Evolutionary conservation across 768 basidiomycete genomes (phyloP).

Genomic region (Tephrocybe sp.): DNA sequence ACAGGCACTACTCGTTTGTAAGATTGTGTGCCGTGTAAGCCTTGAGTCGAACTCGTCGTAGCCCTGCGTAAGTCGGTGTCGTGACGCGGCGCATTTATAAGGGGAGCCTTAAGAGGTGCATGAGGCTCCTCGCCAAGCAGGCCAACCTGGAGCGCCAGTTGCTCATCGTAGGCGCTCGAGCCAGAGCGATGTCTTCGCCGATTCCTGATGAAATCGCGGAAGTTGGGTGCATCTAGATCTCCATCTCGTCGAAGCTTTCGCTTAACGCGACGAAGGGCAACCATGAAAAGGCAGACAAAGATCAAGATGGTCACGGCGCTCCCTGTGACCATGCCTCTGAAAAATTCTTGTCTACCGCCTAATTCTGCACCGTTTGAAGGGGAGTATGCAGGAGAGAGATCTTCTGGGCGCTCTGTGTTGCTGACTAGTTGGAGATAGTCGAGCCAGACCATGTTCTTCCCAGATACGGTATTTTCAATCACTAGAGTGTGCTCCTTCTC

Average conservation of each 20-base stretch:
- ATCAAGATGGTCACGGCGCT: background rate
- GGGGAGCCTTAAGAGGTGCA: background rate
- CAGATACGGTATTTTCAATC: background rate
- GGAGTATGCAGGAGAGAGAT: background rate
- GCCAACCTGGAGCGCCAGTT: background rate
- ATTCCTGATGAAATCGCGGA: background rate
- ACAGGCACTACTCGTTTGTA: background rate
- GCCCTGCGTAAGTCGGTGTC: background rate
- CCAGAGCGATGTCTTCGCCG: background rate
- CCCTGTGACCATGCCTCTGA: background rate
- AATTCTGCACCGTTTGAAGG: background rate
- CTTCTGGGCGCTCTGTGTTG: background rate
- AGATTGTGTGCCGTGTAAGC: background rate
- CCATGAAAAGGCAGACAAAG: background rate
- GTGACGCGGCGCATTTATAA: too few relatives aligned
- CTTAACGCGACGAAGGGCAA: background rate
- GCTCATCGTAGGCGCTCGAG: background rate
- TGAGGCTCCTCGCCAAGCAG: background rate
- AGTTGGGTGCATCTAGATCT: background rate
- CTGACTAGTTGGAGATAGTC: conserved; percentile 6
- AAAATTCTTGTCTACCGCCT: background rate
- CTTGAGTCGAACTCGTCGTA: background rate
- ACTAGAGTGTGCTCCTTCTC: conserved; percentile 6
- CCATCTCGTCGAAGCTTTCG: background rate
- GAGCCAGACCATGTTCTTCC: conserved; percentile 6